Conservation (phyloP, 768 basidiomycete genomes). For the Postia placenta region DNA sequence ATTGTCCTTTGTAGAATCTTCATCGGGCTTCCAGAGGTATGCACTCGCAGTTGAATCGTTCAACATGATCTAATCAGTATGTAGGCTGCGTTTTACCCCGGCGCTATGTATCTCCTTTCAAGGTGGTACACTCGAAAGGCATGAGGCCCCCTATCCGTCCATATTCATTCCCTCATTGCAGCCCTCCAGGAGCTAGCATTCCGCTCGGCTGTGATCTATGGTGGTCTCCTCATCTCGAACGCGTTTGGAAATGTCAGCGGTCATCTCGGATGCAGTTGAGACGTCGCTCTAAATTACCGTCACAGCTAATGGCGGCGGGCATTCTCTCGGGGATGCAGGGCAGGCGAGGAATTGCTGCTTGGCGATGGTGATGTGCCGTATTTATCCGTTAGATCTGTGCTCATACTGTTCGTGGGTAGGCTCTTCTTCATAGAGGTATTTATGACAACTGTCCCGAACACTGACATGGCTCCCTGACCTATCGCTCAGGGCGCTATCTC, state of each 20-base stretch:
- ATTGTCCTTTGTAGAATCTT: constrained; percentile 53
- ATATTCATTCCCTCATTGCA: constrained; percentile 18
- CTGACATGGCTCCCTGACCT: no score
- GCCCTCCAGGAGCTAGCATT: constrained; percentile 68
- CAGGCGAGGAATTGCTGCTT: constrained; percentile 56
- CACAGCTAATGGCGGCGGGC: constrained; percentile 66
- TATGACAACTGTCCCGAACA: no score
- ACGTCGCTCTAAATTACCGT: neutral
- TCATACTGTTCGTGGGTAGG: constrained; percentile 28
- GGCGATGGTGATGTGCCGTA: constrained; percentile 50
- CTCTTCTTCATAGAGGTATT: constrained; percentile 66
- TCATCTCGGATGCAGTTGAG: neutral
- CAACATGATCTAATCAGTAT: neutral
- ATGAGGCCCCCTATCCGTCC: neutral
- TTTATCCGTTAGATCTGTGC: neutral
- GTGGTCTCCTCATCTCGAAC: constrained; percentile 55
- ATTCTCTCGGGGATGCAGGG: constrained; percentile 68
- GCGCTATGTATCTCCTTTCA: constrained; percentile 35
- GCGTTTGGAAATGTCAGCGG: constrained; percentile 56
- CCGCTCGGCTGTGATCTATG: constrained; percentile 54
- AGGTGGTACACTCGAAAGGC: constrained; percentile 34
- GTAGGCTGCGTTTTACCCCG: constrained; percentile 61
- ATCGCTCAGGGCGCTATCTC: constrained; percentile 63
- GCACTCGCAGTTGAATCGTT: neutral
- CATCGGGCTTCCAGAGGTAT: constrained; percentile 56